These are phyloP conservation scores for Salix suchowensis DNA, from an alignment of 345 rosid species.

Conservation along the genomic window DNA sequence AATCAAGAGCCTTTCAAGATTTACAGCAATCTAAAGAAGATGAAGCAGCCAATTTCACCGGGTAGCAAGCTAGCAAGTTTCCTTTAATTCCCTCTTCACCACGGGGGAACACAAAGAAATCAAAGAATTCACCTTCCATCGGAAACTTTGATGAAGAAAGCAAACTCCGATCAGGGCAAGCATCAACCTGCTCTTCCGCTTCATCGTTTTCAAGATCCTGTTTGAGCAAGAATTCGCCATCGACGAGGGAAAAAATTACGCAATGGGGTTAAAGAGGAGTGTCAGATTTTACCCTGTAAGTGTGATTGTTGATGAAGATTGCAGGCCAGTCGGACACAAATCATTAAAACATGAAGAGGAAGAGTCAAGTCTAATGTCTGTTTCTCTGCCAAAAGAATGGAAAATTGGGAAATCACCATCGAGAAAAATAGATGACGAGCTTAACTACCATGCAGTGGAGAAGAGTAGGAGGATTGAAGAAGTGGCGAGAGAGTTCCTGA, in stretches of 20 bases:
- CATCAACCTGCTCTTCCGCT: slow-evolving; percentile 65
- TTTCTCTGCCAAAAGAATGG: slow-evolving; percentile 41
- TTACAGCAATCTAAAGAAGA: slow-evolving; percentile 54
- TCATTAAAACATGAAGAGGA: slow-evolving; percentile 21
- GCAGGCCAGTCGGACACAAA: slow-evolving; percentile 52
- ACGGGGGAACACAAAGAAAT: slow-evolving; percentile 40
- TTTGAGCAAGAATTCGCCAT: slow-evolving; percentile 57
- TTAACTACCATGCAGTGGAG: slow-evolving; percentile 7
- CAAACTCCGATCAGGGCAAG: slow-evolving; percentile 40
- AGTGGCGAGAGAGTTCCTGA: slow-evolving; percentile 43
- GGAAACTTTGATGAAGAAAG: slow-evolving; percentile 29
- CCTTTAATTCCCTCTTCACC: slow-evolving; percentile 66
- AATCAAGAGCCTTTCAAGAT: slow-evolving; percentile 60
- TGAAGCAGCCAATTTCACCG: slow-evolving; percentile 84
- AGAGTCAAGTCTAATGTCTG: slow-evolving; percentile 22
- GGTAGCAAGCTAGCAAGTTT: slow-evolving; percentile 62
- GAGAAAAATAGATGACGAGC: slow-evolving; percentile 19
- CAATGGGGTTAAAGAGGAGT: slow-evolving; percentile 51
- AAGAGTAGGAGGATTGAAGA: slow-evolving; percentile 40
- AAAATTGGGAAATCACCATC: slow-evolving; percentile 41
- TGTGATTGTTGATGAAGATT: slow-evolving; percentile 66
- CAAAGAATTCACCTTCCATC: slow-evolving; percentile 33
- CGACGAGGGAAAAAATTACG: slow-evolving; percentile 54
- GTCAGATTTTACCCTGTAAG: slow-evolving; percentile 72
- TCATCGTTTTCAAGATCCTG: slow-evolving; percentile 85